A percentile compares a stretch with the other conserved stretches of the same genome.
Conservation (phyloP, 1,139 yeast genomes). For the Nadsonia starkeyi-henricii region DNA sequence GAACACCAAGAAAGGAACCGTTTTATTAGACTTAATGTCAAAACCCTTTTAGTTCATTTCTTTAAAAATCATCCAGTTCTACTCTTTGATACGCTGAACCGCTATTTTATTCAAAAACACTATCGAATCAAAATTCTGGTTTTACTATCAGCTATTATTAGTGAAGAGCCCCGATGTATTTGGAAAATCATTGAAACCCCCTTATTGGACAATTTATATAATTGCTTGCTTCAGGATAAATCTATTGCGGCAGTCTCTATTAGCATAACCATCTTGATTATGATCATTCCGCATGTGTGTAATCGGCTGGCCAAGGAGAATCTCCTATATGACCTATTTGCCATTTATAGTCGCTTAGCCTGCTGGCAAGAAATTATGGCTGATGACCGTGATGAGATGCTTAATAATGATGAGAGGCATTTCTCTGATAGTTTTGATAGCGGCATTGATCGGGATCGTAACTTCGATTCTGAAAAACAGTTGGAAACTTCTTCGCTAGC, state of each 20-base stretch:
- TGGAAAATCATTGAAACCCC: conserved; percentile 27
- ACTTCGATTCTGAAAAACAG: too few relatives aligned
- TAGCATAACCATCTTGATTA: conserved; percentile 33
- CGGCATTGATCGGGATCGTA: not conserved
- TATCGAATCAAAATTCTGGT: conserved; percentile 28
- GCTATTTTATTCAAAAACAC: conserved; percentile 21
- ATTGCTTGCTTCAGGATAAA: conserved; percentile 33
- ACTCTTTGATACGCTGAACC: conserved; percentile 27
- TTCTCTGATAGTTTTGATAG: not conserved
- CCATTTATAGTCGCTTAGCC: conserved; percentile 33
- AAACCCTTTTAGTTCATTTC: conserved; percentile 28
- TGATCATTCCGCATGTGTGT: conserved; percentile 43
- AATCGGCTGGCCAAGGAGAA: conserved; percentile 22
- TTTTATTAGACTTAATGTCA: conserved; percentile 34
- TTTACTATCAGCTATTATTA: conserved; percentile 21
- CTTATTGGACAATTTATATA: conserved; percentile 30
- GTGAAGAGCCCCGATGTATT: conserved; percentile 23
- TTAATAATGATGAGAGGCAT: conserved; percentile 7
- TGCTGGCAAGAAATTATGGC: conserved; percentile 22
- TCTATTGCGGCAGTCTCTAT: conserved; percentile 31
- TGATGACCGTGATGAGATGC: conserved; percentile 8
- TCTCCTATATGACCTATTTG: conserved; percentile 31
- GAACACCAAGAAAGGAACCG: conserved; percentile 33
- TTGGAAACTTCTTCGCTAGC: not conserved
- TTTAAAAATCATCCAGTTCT: conserved; percentile 25